phyloP scores from a whole-genome alignment of 169 alveolate species.

The Cyclospora cayetanensis region DNA sequence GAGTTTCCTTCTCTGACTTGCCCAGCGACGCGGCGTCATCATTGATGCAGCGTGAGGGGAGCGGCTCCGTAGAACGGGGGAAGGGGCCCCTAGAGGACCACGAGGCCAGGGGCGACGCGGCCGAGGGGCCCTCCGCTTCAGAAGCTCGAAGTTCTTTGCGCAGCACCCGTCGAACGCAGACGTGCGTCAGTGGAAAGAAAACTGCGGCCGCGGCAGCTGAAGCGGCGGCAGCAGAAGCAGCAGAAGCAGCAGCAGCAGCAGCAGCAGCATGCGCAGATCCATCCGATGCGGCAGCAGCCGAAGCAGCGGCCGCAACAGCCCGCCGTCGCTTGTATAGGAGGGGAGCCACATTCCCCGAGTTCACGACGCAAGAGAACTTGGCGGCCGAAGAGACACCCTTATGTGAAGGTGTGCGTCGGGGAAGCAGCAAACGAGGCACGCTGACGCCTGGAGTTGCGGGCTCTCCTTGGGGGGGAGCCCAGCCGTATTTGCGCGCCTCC shows the following conservation, averaged over 20 bases:
- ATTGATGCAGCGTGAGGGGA: not conserved
- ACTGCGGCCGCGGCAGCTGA: no score
- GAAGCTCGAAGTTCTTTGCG: no score
- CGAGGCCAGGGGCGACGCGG: no score
- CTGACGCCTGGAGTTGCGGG: not conserved
- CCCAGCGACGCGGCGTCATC: not conserved
- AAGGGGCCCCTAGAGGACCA: no score
- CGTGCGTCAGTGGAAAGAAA: no score
- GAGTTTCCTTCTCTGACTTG: not conserved
- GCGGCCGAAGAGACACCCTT: constrained; percentile 11
- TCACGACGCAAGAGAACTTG: constrained; percentile 3
- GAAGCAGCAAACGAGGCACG: not conserved
- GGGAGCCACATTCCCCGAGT: constrained; percentile 47
- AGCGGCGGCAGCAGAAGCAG: no score
- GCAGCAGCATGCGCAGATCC: no score
- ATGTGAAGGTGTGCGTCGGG: constrained; percentile 47
- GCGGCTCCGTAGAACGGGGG: not conserved
- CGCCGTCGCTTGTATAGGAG: not conserved
- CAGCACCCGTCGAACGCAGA: no score
- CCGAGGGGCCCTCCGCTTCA: no score
- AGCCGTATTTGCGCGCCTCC: constrained; percentile 19
- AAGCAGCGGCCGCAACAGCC: not conserved
- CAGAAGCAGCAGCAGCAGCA: no score
- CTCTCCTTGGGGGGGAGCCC: not conserved
- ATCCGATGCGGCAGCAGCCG: no score